A percentile compares a stretch with the other conserved stretches of the same genome.
These are phyloP conservation scores for Letharia columbiana DNA, from an alignment of 495 filamentous ascomycete species.

Conservation along the genomic window DNA sequence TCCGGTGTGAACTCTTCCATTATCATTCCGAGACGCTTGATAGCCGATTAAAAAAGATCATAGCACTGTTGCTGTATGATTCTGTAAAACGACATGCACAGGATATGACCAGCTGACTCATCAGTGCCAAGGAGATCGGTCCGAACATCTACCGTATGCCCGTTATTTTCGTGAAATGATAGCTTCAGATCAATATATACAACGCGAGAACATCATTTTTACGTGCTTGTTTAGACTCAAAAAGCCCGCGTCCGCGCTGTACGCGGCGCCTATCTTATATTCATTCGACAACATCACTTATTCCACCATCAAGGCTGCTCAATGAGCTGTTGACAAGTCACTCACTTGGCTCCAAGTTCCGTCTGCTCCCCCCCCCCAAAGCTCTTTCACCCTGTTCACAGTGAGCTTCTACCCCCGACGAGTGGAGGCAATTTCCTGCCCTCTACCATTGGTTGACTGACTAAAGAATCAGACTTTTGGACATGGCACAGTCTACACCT, in stretches of 20 bases:
- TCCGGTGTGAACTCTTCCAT: too few species aligned
- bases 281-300: background rate
- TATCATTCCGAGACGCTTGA: too few species aligned
- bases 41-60: too few species aligned
- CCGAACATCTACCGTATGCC: background rate
- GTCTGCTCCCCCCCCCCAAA: background rate
- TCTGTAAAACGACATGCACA: background rate
- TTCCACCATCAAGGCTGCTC: background rate
- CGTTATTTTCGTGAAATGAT: background rate
- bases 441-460: background rate
- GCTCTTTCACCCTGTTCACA: background rate
- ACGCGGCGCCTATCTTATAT: background rate
- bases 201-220: conserved; percentile 1
- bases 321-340: background rate
- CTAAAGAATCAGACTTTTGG: background rate
- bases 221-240: background rate
- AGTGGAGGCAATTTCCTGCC: background rate
- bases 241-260: background rate
- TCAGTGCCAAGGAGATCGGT: background rate
- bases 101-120: background rate
- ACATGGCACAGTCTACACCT: conserved; percentile 18
- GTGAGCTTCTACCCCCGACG: background rate
- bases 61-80: background rate
- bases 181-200: conserved; percentile 4
- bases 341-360: background rate